phyloP scores from a whole-genome alignment of 768 basidiomycete genomes.

The Stropharia rugosoannulata region DNA sequence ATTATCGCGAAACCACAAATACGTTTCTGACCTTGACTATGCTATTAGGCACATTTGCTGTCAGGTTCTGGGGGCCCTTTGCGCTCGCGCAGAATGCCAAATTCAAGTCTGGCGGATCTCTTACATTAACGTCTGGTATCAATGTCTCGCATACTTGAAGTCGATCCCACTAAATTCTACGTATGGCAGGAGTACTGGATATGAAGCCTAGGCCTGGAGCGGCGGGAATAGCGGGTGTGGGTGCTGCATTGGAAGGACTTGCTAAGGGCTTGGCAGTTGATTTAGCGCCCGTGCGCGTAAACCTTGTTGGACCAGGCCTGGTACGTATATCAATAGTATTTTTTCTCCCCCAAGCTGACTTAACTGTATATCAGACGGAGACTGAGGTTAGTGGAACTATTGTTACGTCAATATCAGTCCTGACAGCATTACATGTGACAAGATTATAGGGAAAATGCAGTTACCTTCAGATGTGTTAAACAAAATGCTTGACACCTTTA shows the following conservation, averaged over 20 bases:
- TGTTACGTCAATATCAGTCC: too few relatives aligned
- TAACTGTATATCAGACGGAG: background rate
- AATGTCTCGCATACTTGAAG: too few relatives aligned
- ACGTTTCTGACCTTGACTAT: too few relatives aligned
- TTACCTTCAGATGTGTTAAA: too few relatives aligned
- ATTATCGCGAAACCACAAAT: too few relatives aligned
- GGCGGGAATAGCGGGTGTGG: background rate
- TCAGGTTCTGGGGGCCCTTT: constrained; percentile 6
- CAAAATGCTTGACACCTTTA: too few relatives aligned
- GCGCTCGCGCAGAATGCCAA: constrained; percentile 1
- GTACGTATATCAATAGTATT: background rate
- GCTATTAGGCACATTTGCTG: background rate
- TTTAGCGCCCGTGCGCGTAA: constrained; percentile 7
- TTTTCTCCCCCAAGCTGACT: too few relatives aligned
- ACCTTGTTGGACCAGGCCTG: constrained; percentile 1
- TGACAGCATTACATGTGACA: too few relatives aligned
- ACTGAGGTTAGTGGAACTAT: background rate
- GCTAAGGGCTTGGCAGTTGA: constrained; percentile 4
- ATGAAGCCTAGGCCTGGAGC: background rate
- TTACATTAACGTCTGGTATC: background rate
- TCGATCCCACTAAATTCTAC: too few relatives aligned
- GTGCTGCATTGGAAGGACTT: background rate
- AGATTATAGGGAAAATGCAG: background rate
- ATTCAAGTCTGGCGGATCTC: constrained; percentile 1
- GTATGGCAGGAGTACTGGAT: background rate